Conservation (phyloP, 352 stramenopile species). For the Ophiocytium majus region DNA sequence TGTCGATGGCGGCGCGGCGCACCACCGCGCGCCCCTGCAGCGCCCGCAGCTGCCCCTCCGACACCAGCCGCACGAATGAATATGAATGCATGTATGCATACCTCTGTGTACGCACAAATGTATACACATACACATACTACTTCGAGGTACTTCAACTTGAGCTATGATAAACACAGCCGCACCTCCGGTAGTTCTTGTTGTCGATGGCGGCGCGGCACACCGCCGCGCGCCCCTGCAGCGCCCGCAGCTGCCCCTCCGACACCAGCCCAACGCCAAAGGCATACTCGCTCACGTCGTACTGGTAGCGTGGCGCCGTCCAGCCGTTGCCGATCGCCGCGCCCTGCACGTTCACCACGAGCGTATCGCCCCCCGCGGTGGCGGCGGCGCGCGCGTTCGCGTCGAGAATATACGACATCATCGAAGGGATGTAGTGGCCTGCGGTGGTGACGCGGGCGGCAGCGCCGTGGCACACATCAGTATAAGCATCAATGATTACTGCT, state of each 20-base stretch:
- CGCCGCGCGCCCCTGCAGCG: conserved; percentile 62
- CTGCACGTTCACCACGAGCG: conserved; percentile 61
- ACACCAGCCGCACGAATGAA: conserved; percentile 81
- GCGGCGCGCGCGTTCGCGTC: conserved; percentile 68
- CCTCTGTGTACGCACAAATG: too few relatives aligned
- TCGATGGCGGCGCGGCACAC: conserved; percentile 71
- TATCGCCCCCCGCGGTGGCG: conserved; percentile 7
- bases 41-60: conserved; percentile 59
- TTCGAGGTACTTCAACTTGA: not conserved
- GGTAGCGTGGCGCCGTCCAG: conserved; percentile 88
- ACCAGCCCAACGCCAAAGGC: conserved; percentile 86
- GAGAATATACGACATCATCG: conserved; percentile 87
- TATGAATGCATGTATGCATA: too few relatives aligned
- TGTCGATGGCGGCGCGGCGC: conserved; percentile 71
- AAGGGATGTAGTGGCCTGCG: conserved; percentile 88
- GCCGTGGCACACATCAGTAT: not conserved
- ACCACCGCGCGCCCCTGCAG: conserved; percentile 62
- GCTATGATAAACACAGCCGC: not conserved
- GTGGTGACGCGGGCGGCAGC: not conserved
- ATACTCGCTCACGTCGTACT: conserved; percentile 91
- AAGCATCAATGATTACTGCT: not conserved
- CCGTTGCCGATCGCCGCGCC: conserved; percentile 94
- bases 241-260: conserved; percentile 60
- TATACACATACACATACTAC: not conserved
- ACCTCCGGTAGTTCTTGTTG: conserved; percentile 64